A percentile compares a stretch with the other conserved stretches of the same genome.
Evolutionary conservation across 2,329 filamentous ascomycete species (phyloP).

Genomic region (Exophiala aquamarina): DNA sequence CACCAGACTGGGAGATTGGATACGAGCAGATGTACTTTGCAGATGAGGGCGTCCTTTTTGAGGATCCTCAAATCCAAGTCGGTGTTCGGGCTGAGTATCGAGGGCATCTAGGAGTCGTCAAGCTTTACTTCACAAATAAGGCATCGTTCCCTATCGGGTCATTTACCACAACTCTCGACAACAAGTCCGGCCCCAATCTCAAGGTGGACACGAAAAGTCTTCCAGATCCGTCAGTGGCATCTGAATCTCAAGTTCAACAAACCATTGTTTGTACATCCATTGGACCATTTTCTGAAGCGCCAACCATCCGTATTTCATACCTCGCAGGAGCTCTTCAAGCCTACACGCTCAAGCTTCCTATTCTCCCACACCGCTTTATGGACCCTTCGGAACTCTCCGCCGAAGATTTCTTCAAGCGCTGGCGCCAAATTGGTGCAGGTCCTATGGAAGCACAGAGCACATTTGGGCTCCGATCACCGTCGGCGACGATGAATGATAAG

Average conservation of each 20-base stretch:
- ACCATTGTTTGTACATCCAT: constrained; percentile 93
- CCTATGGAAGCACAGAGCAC: constrained; percentile 86
- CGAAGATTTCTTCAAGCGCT: constrained; percentile 98
- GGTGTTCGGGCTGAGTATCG: constrained; percentile 92
- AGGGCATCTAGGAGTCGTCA: constrained; percentile 90
- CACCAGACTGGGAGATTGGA: constrained; percentile 90
- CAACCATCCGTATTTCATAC: constrained; percentile 92
- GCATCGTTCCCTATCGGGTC: constrained; percentile 80
- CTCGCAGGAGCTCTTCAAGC: constrained; percentile 91
- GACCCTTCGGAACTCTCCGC: constrained; percentile 80
- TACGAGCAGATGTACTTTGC: constrained; percentile 79
- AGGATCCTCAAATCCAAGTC: constrained; percentile 91
- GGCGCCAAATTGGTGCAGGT: constrained; percentile 94
- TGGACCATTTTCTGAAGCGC: constrained; percentile 75
- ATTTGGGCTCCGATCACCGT: constrained; percentile 58
- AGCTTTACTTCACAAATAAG: constrained; percentile 95
- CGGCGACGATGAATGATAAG: constrained; percentile 65
- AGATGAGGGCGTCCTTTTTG: constrained; percentile 85
- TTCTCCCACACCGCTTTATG: constrained; percentile 95
- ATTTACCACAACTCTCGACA: constrained; percentile 90
- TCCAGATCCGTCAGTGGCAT: constrained; percentile 75
- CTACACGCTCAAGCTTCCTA: constrained; percentile 83
- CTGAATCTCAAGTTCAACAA: constrained; percentile 80
- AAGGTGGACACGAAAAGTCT: constrained; percentile 86
- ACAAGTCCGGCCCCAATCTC: constrained; percentile 64